Evolutionary conservation across 441 rosid species (phyloP), one percentile per base, ranked within the genome.

Genomic region (Erodium texanum): DNA sequence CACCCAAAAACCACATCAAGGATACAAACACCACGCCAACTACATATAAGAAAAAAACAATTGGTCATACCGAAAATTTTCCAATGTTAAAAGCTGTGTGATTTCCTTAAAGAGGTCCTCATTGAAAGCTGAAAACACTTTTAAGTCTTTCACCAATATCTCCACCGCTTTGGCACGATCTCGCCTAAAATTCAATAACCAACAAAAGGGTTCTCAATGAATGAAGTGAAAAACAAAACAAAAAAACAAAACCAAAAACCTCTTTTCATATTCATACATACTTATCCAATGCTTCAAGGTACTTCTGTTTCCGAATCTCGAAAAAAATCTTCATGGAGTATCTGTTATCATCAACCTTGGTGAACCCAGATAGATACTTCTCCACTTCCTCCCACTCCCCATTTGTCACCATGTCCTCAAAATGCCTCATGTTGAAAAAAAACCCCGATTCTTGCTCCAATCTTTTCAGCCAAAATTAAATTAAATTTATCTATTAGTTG

Each of bases 371-470:
- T 8, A 89, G 73, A 74, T 87, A 89, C 79, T 84, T 89, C 81
- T 89, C 93, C 41, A 87, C 88, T 67, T 89, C 91, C 72, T 89
- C 96, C 96, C 96, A 89, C 77, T 89, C 89, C 24, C 93, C 96
- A 78, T 82, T 87, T 24, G 86, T 82, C 75, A 87, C 93, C 93
- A 83, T 82, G 19, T 89, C 96, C 82, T 87, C 96, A 72, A 89
- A 89, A 64, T 82, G 74, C 75, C 83, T 77, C 87, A 89, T 81
- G 78, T 86, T 87, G 77, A 87, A 89, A 82, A 73, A 87, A 78
- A 86, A 87, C 19, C 88, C 90, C 0, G 93, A 87, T 75, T 89
- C 96, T 74, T 86, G 91, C 82, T 89, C 96, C 85, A 89, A 66
- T 65, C 96, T 89, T 64, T 64, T 27, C 1, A 20, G 64, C n/a